Base-by-base conservation (phyloP, 2,329 filamentous ascomycete genomes). In the Fusarium circinatum region DNA sequence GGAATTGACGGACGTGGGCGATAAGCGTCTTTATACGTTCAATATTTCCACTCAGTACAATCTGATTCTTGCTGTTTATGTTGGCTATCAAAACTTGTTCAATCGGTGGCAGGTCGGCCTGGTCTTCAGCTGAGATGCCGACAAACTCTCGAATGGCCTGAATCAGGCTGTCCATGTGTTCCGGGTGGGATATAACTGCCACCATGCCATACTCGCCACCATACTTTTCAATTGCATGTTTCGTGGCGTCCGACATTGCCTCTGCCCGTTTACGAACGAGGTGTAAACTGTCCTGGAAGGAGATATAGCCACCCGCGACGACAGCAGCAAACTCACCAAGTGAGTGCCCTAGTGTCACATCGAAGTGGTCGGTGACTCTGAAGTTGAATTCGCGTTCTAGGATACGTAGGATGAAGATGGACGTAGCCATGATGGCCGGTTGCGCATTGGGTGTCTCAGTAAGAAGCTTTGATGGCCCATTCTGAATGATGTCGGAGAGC, bases 381-480 rank as follows among this genome's bases (percentile, higher is more conserved):
- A 98, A 97, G 45, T 89, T 90, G 80, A 96, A 98, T 75, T 98
- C 94, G 70, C 89, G 86, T 84, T 98, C 94, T 72, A 98, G 88
- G 68, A 98, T 91, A 63, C 94, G 92, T 62, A 98, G 88, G 79
- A 98, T 97, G 67, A 98, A 89, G 79, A 98, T 91, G 34, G 94
- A 97, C 8, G 94, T 96, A 20, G 95, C 94, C 94, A 98, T 97
- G 82, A 98, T 98, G 77, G 96, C 95, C 4, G 96, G 96, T 82
- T 98, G 96, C 8, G 96, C 93, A 80, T 97, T 95, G 74, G 93
- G 90, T 9, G 96, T 98, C 65, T 90, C 89, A 45, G 94, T 97
- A 63, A 98, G 89, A 58, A 87, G 84, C 63, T 90, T 90, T 76
- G 93, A 94, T 4, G 96, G 93, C 1, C 96, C 95, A 34, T 93